Evolutionary conservation across 176 grass and related monocot species (phyloP).

Genomic region (Leersia perrieri): DNA sequence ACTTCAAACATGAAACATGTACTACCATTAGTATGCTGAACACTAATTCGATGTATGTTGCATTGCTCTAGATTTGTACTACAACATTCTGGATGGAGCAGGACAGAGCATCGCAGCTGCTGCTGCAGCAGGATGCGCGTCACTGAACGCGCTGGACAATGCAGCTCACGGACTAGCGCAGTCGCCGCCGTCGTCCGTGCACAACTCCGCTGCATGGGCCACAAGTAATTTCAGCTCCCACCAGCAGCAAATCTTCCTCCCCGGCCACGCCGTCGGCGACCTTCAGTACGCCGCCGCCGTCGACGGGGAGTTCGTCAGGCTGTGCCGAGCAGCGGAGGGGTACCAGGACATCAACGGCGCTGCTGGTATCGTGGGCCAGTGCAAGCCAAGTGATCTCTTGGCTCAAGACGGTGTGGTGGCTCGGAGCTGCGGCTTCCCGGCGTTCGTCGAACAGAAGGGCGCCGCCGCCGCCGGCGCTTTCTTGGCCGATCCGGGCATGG

Average conservation of each 20-base stretch:
- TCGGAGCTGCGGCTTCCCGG: conserved; percentile 35
- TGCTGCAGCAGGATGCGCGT: conserved; percentile 27
- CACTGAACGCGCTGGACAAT: neutral
- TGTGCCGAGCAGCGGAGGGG: conserved; percentile 12
- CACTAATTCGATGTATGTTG: neutral
- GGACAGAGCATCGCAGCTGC: conserved; percentile 29
- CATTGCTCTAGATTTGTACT: conserved; percentile 54
- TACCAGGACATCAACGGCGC: conserved; percentile 17
- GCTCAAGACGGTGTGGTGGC: neutral
- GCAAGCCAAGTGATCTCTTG: conserved; percentile 16
- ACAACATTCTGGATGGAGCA: conserved; percentile 50
- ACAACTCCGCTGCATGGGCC: conserved; percentile 25
- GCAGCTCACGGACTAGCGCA: conserved; percentile 21
- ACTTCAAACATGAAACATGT: neutral
- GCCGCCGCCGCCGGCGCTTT: conserved; percentile 14
- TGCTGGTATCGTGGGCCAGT: neutral
- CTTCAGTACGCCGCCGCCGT: conserved; percentile 40
- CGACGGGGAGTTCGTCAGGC: conserved; percentile 42
- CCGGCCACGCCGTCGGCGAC: conserved; percentile 3
- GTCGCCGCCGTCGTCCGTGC: conserved; percentile 14
- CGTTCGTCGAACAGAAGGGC: conserved; percentile 37
- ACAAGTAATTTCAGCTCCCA: conserved; percentile 32
- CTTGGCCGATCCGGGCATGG: conserved; percentile 26
- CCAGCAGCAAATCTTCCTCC: conserved; percentile 15
- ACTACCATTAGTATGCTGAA: neutral